phyloP scores from a whole-genome alignment of 345 rosid species.

The Eutrema heterophyllum region DNA sequence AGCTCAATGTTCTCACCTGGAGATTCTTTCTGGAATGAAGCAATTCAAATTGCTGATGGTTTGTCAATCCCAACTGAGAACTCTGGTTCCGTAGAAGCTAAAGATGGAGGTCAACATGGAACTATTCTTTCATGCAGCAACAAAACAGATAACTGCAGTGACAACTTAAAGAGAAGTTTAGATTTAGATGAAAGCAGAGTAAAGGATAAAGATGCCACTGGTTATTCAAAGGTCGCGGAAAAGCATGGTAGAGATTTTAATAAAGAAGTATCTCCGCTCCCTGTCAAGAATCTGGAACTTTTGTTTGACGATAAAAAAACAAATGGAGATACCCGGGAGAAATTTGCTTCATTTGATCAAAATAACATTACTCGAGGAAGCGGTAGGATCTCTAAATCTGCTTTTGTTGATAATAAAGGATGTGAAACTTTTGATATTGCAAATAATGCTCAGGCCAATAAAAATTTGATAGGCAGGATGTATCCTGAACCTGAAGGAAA shows the following conservation, averaged over 20 bases:
- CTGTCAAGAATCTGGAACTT: constrained; percentile 81
- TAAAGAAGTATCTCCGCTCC: constrained; percentile 55
- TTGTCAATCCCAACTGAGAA: constrained; percentile 41
- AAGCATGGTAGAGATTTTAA: constrained; percentile 36
- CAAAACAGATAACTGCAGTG: constrained; percentile 31
- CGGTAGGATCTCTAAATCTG: constrained; percentile 36
- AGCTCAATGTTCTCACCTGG: constrained; percentile 93
- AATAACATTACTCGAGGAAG: constrained; percentile 18
- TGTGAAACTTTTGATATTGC: constrained; percentile 19
- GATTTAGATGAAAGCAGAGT: constrained; percentile 43
- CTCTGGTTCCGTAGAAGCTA: constrained; percentile 29
- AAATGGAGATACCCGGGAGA: constrained; percentile 30
- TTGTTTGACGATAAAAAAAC: constrained; percentile 54
- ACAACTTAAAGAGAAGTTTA: constrained; percentile 33
- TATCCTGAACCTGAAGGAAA: constrained; percentile 27
- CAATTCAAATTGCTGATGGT: constrained; percentile 87
- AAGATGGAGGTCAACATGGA: constrained; percentile 18
- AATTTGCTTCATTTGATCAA: constrained; percentile 24
- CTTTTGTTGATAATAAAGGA: constrained; percentile 26
- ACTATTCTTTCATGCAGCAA: constrained; percentile 22
- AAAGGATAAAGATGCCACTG: constrained; percentile 26
- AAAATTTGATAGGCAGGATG: constrained; percentile 32
- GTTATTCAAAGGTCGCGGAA: constrained; percentile 38
- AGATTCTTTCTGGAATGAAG: constrained; percentile 98
- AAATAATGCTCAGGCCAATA: constrained; percentile 22